Conservation (phyloP, 495 filamentous ascomycete species). For the Xylaria flabelliformis region DNA sequence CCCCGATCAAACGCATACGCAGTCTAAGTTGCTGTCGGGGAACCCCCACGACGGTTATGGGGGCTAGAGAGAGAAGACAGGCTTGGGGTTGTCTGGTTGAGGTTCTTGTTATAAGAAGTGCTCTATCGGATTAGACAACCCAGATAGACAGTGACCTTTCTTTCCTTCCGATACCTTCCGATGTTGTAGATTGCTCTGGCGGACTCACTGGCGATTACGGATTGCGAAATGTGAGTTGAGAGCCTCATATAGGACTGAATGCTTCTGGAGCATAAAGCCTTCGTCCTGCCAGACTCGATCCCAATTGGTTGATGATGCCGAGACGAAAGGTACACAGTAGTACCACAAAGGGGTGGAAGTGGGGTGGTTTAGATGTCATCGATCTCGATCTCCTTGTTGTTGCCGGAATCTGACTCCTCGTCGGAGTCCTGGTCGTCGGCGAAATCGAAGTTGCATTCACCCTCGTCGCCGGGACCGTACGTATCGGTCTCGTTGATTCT, state of each 20-base stretch:
- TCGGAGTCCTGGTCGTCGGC: constrained; percentile 83
- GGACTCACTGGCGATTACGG: neutral
- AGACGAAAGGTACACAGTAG: constrained; percentile 1
- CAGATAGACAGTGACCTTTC: constrained; percentile 56
- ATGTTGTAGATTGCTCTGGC: neutral
- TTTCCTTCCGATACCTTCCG: constrained; percentile 16
- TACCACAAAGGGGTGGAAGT: constrained; percentile 5
- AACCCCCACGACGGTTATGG: constrained; percentile 39
- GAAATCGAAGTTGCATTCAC: constrained; percentile 85
- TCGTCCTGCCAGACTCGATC: neutral
- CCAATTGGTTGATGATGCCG: neutral
- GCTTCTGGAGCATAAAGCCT: neutral
- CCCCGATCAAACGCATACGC: constrained; percentile 20
- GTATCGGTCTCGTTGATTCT: constrained; percentile 99
- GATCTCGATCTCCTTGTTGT: constrained; percentile 71
- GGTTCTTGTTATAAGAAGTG: constrained; percentile 15
- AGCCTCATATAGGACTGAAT: neutral
- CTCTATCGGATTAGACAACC: constrained; percentile 52
- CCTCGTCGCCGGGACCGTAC: constrained; percentile 73
- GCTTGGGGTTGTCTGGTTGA: constrained; percentile 38
- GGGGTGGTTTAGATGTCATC: constrained; percentile 67
- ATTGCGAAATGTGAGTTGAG: neutral
- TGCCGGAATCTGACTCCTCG: constrained; percentile 65
- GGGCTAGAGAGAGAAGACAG: constrained; percentile 71
- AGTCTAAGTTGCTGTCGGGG: constrained; percentile 56